Evolutionary conservation across 345 rosid genomes (phyloP), one percentile per base, ranked within the genome.

Genomic region (Cardiospermum halicacabum): DNA sequence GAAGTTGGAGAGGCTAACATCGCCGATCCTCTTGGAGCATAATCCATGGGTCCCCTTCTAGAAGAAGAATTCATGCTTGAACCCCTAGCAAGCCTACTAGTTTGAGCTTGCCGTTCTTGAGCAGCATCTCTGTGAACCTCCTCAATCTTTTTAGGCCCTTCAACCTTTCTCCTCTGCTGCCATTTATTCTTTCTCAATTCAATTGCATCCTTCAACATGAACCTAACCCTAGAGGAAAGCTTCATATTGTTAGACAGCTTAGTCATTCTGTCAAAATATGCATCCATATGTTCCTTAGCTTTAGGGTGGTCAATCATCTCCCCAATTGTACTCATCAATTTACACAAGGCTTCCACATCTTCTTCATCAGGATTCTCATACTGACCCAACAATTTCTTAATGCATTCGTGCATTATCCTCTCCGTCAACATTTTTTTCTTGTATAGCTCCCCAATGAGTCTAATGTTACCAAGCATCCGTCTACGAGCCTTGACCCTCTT

Each of bases 81-180:
- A 67, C 85, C 84, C 54, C 96, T 91, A 68, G 91, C 67, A 58
- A 79, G 81, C 87, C 97, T 82, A 67, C 82, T 70, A 22, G 81
- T 54, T 60, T 89, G 97, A 39, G 87, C 81, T 54, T 89, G 96
- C 53, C 96, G 86, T 74, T 95, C 99, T 78, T 95, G 96, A 60
- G 92, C 96, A 71, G 96, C 97, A 80, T 91, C 99, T 76, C 96
- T 81, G 75, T 91, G 99, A 64, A 95, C 96, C 69, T 95, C 99
- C 49, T 95, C 97, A 11, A 94, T 89, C 84, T 94, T 91, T 72
- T 94, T 94, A 2, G 99, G 99, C 53, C 99, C 99, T 56, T 91
- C 99, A n/a, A 91, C 96, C 81, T 95, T 95, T 78, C 96, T 85
- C 82, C 99, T 83, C 68, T 95, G 94, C 77, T 89, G 97, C 97